A percentile compares a stretch with the other conserved stretches of the same genome.
phyloP scores from a whole-genome alignment of 2,329 filamentous ascomycete genomes.

The Ophiostoma ulmi region DNA sequence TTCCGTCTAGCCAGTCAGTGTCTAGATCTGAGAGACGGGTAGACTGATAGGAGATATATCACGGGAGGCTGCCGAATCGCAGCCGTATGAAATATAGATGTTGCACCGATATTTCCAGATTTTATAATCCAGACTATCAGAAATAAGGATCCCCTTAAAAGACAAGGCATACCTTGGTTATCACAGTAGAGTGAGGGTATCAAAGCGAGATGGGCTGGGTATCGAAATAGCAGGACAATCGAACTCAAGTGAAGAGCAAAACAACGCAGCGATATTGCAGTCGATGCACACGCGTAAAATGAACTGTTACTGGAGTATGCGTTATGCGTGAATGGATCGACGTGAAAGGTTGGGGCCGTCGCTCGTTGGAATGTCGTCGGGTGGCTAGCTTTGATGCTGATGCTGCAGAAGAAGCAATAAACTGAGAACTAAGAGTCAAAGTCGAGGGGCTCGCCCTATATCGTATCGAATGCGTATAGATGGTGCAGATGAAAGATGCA shows the following conservation, averaged over 20 bases:
- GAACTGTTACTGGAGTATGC: neutral
- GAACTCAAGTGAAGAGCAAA: neutral
- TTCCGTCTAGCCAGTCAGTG: constrained; percentile 6
- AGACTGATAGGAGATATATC: neutral
- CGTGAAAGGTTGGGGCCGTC: neutral
- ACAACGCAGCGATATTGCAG: neutral
- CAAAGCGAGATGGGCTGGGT: neutral
- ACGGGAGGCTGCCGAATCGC: constrained; percentile 1
- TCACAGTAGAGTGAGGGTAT: constrained; percentile 4
- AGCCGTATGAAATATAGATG: constrained; percentile 1
- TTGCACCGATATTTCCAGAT: neutral
- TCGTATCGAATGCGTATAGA: constrained; percentile 5
- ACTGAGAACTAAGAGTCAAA: too few species aligned
- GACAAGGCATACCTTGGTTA: neutral
- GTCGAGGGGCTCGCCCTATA: constrained; percentile 12
- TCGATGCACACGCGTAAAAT: constrained; percentile 1
- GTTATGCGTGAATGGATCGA: neutral
- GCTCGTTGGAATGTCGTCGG: constrained; percentile 2
- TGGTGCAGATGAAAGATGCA: neutral
- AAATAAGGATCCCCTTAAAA: neutral
- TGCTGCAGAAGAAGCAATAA: neutral
- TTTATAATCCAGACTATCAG: neutral
- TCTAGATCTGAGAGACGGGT: neutral
- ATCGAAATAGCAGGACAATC: neutral
- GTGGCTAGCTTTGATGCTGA: neutral